Evolutionary conservation across 306 rosid genomes (phyloP), one percentile per base, ranked within the genome.

Genomic region (Quercus robur): DNA sequence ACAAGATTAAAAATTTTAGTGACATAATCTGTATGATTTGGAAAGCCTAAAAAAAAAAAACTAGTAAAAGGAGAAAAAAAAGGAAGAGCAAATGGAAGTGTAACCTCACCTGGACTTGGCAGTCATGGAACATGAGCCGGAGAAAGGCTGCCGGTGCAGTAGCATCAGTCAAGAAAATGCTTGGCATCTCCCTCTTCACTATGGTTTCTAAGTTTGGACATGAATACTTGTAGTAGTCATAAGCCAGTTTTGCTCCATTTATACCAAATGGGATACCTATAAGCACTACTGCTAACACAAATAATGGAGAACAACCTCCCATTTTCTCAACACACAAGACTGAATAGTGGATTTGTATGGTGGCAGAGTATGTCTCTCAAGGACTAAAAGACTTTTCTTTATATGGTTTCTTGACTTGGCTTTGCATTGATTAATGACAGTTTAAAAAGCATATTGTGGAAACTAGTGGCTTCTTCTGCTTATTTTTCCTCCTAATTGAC

Each of bases 81-180:
- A 10, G 13, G 2, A 35, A 55, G 17, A 19, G 58, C 19, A 19
- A 56, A 19, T 56, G 61, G 19, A 55, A 18, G 61, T 18, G 61
- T 20, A 55, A 18, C 19, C 11, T 13, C 75, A 84, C 88, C 80
- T 87, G 86, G 77, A 87, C 85, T 82, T 84, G 88, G 78, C 88
- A 84, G 26, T 84, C 90, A 74, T 87, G 90, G 82, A 87, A 84
- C 83, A 82, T 41, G 83, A 87, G 86, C 56, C 85, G 75, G 72
- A 82, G 80, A 74, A 87, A 84, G 67, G 85, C 85, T 5, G 90
- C 57, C 12, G 88, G 86, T 26, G 88, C 75, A 63, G 83, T 59
- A 77, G 83, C 14, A 82, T 84, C 86, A 6, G 75, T 62, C 54
- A 74, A 14, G 81, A 77, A 81, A 44, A 76, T 20, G 13, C 49